Evolutionary conservation across 2,329 filamentous ascomycete genomes (phyloP).

Genomic region (Aspergillus floridensis): DNA sequence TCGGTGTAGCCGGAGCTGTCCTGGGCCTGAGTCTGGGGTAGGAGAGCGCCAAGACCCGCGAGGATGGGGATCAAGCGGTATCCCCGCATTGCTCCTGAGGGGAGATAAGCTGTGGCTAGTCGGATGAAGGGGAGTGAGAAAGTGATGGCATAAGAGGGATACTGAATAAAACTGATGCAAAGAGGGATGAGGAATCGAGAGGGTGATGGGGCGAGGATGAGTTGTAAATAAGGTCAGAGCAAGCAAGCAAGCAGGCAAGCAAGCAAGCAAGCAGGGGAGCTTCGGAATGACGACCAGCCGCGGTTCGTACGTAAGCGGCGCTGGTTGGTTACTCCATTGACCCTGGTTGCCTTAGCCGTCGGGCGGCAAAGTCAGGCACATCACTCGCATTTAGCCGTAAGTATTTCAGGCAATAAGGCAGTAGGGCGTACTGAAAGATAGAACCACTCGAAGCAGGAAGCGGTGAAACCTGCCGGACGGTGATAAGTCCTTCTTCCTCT

Average conservation of each 20-base stretch:
- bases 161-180: not conserved
- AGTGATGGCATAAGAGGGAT: not conserved
- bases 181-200: not conserved
- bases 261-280: not conserved
- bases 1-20: constrained; percentile 27
- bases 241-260: not conserved
- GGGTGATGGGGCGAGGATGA: not conserved
- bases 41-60: constrained; percentile 28
- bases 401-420: not conserved
- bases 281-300: not conserved
- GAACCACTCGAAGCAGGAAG: no score
- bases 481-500: no score
- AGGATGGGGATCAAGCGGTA: constrained; percentile 26
- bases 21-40: constrained; percentile 26
- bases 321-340: not conserved
- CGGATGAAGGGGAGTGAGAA: not conserved
- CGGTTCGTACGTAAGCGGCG: not conserved
- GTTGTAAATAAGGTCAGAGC: not conserved
- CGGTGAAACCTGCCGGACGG: no score
- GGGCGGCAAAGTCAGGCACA: not conserved
- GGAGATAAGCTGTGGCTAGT: not conserved
- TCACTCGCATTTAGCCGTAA: no score
- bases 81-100: constrained; percentile 31
- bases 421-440: not conserved
- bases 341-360: not conserved